Evolutionary conservation across 768 basidiomycete genomes (phyloP), one percentile per base, ranked within the genome.

Genomic region (Pisolithus albus): DNA sequence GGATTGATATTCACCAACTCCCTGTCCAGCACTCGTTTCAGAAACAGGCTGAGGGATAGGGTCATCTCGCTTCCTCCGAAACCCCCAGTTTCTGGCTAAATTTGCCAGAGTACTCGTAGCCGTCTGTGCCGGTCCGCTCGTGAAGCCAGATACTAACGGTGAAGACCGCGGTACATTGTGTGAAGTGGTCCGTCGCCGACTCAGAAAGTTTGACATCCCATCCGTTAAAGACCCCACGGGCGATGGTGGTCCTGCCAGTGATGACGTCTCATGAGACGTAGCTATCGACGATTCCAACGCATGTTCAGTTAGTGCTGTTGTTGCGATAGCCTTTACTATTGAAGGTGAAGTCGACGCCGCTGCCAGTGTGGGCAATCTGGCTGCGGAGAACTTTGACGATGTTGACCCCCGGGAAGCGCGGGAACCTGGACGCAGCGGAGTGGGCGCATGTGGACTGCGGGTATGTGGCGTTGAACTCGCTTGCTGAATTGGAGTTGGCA

Each of bases 361-460:
- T 44, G 79, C 83, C 48, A 88, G 68, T 1, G 75, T 72, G 13
- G 87, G 84, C 26, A 83, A 72, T 34, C 84, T 80, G 28, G 74
- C 78, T 0, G 76, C 71, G 7, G 86, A 88, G 61, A 88, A 83
- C 50, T 72, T 76, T 8, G 88, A 90, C 1, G 84, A 78, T 5
- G 79, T 75, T 2, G 86, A 88, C 19, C 82, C 63, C 16, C 84
- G 77, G 2, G 86, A 88, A 5, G 84, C 81, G 39, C 87, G 77
- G 5, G 88, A 89, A 6, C 76, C 83, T 34, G 88, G 84, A 7
- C 88, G 80, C 44, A 86, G 65, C 0, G 87, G 85, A 0, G 84
- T 82, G 10, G 77, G 70, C 37, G 69, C 64, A 51, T 58, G 62
- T 23, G 64, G 69, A 13, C 61, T 55, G 52, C 73, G 70, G 18